Evolutionary conservation across 352 stramenopile genomes (phyloP).

Genomic region (Phytophthora europaea): DNA sequence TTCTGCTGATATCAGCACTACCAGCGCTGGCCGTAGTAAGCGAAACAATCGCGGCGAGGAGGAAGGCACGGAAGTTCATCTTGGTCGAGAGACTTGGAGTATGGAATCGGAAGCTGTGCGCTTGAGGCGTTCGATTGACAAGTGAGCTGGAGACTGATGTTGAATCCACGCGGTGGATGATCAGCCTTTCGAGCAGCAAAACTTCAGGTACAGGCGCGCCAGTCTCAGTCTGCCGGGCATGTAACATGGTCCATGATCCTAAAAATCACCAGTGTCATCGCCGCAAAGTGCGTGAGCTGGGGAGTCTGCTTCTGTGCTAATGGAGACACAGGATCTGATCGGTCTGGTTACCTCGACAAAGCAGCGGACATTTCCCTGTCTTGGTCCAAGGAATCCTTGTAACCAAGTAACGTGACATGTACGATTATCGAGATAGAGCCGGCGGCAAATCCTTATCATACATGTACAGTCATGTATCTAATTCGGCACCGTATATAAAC

Average conservation of each 20-base stretch:
- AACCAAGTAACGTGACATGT: not conserved
- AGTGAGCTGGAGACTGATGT: constrained; percentile 8
- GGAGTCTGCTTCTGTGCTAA: constrained; percentile 13
- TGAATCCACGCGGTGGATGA: not conserved
- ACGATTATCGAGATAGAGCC: constrained; percentile 23
- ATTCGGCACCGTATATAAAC: not conserved
- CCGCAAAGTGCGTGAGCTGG: not conserved
- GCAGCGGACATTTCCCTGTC: not conserved
- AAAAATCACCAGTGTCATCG: constrained; percentile 15
- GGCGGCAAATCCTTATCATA: constrained; percentile 13
- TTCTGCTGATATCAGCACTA: constrained; percentile 17
- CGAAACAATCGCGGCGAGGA: constrained; percentile 17
- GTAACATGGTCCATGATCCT: constrained; percentile 5
- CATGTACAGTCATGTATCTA: not conserved
- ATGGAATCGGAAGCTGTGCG: not conserved
- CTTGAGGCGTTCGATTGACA: constrained; percentile 5
- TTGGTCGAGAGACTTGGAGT: not conserved
- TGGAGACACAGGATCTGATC: constrained; percentile 17
- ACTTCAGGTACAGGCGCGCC: not conserved
- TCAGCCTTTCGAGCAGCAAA: constrained; percentile 12
- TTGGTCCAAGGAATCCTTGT: not conserved
- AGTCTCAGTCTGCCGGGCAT: constrained; percentile 1
- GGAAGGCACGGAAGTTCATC: constrained; percentile 31
- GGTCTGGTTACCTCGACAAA: constrained; percentile 23
- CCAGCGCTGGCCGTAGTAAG: constrained; percentile 6